A percentile compares a stretch with the other conserved stretches of the same genome.
phyloP scores from a whole-genome alignment of 2,329 filamentous ascomycete species.

The Colletotrichum sp. region DNA sequence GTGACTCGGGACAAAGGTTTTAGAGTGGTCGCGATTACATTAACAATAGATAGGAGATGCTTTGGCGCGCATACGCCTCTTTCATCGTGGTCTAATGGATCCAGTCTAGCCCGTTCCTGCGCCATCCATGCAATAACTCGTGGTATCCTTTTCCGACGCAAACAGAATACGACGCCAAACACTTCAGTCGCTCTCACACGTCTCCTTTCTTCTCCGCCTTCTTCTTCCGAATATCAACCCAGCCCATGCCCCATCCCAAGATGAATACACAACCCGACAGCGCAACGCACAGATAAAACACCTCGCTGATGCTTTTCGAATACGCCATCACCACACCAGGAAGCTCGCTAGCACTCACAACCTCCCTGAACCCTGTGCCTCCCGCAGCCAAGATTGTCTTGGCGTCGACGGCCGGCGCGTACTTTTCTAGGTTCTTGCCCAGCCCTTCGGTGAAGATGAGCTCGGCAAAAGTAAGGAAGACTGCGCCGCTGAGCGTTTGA shows the following conservation, averaged over 20 bases:
- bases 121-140: not conserved
- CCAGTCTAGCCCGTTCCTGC: not conserved
- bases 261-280: slow-evolving; percentile 35
- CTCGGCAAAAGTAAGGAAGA: slow-evolving; percentile 44
- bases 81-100: not conserved
- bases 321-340: slow-evolving; percentile 44
- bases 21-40: not conserved
- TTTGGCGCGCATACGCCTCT: not conserved
- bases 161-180: not conserved
- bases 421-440: not conserved
- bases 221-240: slow-evolving; percentile 47
- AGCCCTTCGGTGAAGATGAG: slow-evolving; percentile 14
- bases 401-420: slow-evolving; percentile 34
- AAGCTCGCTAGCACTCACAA: slow-evolving; percentile 35
- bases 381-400: slow-evolving; percentile 44
- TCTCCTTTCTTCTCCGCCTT: not conserved
- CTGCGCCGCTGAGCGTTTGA: slow-evolving; percentile 51
- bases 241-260: slow-evolving; percentile 48
- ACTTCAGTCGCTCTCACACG: not conserved
- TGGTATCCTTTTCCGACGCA: not conserved
- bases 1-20: not conserved
- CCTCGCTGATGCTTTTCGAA: slow-evolving; percentile 33
- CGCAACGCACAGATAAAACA: slow-evolving; percentile 34
- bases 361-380: slow-evolving; percentile 39
- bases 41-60: not conserved